Evolutionary conservation across 2,329 filamentous ascomycete genomes (phyloP).

Genomic region (Phoma herbarum): DNA sequence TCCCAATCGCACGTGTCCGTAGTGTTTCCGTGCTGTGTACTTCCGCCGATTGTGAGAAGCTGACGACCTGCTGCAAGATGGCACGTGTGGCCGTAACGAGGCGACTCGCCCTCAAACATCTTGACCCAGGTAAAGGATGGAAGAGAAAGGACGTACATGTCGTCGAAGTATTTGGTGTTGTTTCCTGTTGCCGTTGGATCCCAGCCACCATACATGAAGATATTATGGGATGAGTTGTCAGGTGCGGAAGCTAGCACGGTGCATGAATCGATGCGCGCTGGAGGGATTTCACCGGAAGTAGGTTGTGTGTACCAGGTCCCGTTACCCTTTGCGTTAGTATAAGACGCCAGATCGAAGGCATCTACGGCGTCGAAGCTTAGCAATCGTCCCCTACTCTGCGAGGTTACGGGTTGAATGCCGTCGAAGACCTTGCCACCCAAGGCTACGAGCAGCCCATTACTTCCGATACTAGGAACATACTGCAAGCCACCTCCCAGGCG

Average conservation of each 20-base stretch:
- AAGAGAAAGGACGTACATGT: slow-evolving; percentile 56
- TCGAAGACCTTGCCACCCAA: slow-evolving; percentile 46
- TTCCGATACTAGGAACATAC: slow-evolving; percentile 47
- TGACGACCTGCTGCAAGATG: slow-evolving; percentile 51
- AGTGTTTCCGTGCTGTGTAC: slow-evolving; percentile 13
- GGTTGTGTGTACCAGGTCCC: slow-evolving; percentile 56
- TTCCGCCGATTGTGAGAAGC: slow-evolving; percentile 55
- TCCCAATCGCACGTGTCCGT: slow-evolving; percentile 32
- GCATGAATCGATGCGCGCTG: slow-evolving; percentile 57
- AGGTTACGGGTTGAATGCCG: slow-evolving; percentile 17
- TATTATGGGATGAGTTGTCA: slow-evolving; percentile 58
- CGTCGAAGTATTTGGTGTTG: slow-evolving; percentile 46
- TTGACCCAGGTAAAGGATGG: slow-evolving; percentile 5
- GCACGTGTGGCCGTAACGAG: slow-evolving; percentile 55
- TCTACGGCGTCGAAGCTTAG: slow-evolving; percentile 49
- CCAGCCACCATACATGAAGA: slow-evolving; percentile 59
- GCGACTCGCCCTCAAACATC: slow-evolving; percentile 36
- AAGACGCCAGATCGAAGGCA: slow-evolving; percentile 52
- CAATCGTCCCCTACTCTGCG: slow-evolving; percentile 23
- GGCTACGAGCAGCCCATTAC: slow-evolving; percentile 50
- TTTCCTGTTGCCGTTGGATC: slow-evolving; percentile 48
- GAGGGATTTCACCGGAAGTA: slow-evolving; percentile 54
- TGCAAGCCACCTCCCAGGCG: slow-evolving; percentile 49
- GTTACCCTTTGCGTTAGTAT: slow-evolving; percentile 30
- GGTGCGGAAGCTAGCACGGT: slow-evolving; percentile 52